Evolutionary conservation across 768 basidiomycete genomes (phyloP).

Genomic region (Russula ochroleuca): DNA sequence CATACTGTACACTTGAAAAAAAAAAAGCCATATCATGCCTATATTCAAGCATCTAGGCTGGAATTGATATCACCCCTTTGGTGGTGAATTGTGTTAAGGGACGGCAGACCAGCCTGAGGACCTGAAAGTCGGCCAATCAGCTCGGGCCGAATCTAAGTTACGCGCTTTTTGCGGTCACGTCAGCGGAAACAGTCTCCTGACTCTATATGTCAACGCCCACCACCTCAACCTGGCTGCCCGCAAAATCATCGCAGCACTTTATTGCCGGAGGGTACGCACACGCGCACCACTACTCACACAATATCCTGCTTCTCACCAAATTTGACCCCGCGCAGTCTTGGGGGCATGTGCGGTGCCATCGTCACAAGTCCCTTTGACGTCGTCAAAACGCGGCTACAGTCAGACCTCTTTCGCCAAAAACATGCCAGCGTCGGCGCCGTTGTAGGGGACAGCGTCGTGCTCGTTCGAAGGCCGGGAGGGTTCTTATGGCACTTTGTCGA

Average conservation of each 20-base stretch:
- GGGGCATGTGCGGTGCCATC: conserved; percentile 96
- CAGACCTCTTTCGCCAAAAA: conserved; percentile 66
- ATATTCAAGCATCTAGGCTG: too few relatives aligned
- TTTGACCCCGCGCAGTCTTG: conserved; percentile 51
- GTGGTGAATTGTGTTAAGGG: too few relatives aligned
- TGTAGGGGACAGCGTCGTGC: conserved; percentile 35
- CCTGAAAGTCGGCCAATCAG: too few relatives aligned
- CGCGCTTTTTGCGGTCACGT: too few relatives aligned
- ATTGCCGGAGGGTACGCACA: conserved; percentile 86
- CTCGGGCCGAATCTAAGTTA: too few relatives aligned
- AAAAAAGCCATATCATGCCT: too few relatives aligned
- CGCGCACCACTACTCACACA: conserved; percentile 13
- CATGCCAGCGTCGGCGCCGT: conserved; percentile 34
- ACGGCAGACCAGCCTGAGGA: too few relatives aligned
- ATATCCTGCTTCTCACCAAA: neutral
- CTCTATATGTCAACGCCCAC: conserved; percentile 24
- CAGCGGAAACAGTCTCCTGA: conserved; percentile 19
- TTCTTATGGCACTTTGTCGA: conserved; percentile 92
- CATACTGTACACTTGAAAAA: too few relatives aligned
- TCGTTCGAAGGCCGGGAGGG: conserved; percentile 40
- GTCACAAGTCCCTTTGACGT: conserved; percentile 98
- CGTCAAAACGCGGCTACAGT: conserved; percentile 95
- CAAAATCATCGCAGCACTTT: conserved; percentile 82
- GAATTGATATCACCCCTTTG: too few relatives aligned
- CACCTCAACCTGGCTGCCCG: conserved; percentile 42